Conservation (phyloP, 306 rosid genomes). For the barrel medic (Medicago truncatula) region DNA sequence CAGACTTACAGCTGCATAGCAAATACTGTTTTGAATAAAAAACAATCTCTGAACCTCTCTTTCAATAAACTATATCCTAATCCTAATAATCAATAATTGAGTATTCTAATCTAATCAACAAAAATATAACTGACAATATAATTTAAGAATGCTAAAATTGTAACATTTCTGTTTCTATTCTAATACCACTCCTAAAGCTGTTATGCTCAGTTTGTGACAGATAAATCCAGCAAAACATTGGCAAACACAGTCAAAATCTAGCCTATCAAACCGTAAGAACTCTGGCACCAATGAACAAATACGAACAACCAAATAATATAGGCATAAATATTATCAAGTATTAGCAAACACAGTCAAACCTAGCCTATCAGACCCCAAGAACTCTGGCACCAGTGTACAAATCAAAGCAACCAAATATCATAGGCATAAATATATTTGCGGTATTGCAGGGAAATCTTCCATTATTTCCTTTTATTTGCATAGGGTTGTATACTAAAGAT, state of each 20-base stretch:
- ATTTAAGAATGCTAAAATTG: background rate
- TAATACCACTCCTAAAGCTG: background rate
- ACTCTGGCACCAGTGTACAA: background rate
- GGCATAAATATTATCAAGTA: background rate
- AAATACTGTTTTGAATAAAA: too few relatives aligned
- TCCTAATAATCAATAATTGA: background rate
- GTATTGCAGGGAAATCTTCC: background rate
- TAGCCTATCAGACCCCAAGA: background rate
- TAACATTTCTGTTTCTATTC: background rate
- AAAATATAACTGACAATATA: too few relatives aligned
- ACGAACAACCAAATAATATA: background rate
- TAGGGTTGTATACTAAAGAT: background rate
- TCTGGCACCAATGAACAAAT: background rate
- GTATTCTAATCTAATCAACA: background rate
- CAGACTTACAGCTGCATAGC: background rate
- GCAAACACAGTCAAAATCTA: background rate
- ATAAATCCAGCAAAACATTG: background rate
- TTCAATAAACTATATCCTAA: background rate
- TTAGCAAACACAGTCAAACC: background rate
- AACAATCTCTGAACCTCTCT: background rate
- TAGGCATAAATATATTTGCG: background rate
- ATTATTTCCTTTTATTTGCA: background rate
- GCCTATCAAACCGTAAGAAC: background rate
- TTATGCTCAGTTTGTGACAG: background rate
- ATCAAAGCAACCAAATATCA: too few relatives aligned